phyloP scores from a whole-genome alignment of 108 stramenopile genomes.

The Fistulifera pelliculosa region DNA sequence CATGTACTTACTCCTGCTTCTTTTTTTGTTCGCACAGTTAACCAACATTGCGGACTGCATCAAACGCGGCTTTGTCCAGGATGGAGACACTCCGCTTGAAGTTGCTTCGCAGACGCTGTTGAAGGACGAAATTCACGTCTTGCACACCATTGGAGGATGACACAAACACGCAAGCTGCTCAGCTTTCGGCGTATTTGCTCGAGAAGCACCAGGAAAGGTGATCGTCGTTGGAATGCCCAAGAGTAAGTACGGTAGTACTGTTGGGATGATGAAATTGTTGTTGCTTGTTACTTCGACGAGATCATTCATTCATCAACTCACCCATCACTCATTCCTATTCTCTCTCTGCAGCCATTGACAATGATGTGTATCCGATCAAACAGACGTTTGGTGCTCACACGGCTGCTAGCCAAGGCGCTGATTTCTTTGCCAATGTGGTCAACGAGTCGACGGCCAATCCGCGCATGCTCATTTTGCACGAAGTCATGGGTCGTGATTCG shows the following conservation, averaged over 20 bases:
- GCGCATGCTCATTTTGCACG: conserved; percentile 90
- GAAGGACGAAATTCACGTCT: conserved; percentile 67
- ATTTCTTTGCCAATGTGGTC: conserved; percentile 82
- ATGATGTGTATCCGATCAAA: conserved; percentile 81
- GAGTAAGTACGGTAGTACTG: not conserved
- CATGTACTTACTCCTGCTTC: no score
- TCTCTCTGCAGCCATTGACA: conserved; percentile 41
- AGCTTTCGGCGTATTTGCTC: conserved; percentile 74
- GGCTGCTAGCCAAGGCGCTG: conserved; percentile 75
- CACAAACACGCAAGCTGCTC: conserved; percentile 88
- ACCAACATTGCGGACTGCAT: conserved; percentile 84
- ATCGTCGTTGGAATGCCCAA: conserved; percentile 89
- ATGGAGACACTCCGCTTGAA: conserved; percentile 74
- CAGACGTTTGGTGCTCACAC: conserved; percentile 91
- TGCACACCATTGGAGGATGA: conserved; percentile 93
- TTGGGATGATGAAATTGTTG: not conserved
- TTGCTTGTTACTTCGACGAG: not conserved
- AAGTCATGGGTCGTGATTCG: conserved; percentile 87
- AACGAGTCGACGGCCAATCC: conserved; percentile 77
- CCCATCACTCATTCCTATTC: not conserved
- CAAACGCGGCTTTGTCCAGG: conserved; percentile 64
- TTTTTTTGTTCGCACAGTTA: conserved; percentile 33
- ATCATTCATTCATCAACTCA: not conserved
- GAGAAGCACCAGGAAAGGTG: conserved; percentile 76
- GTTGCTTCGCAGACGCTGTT: conserved; percentile 76